phyloP scores from a whole-genome alignment of 371 early-diverging fungal species.

The Mortierella sp. region DNA sequence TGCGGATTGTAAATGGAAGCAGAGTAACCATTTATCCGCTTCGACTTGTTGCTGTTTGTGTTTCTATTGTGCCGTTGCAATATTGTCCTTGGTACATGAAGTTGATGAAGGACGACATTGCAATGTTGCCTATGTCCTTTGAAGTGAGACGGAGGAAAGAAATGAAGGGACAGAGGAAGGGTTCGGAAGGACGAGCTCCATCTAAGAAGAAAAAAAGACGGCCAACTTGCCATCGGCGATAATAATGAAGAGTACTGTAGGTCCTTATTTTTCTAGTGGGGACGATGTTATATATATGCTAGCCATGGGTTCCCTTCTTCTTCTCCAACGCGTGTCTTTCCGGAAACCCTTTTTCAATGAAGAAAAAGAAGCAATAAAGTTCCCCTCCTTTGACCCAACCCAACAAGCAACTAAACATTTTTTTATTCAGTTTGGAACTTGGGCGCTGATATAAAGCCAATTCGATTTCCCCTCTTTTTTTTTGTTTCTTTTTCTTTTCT shows the following conservation, averaged over 20 bases:
- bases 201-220: not conserved
- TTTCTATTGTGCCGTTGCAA: not conserved
- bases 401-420: not conserved
- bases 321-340: not conserved
- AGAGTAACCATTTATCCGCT: not conserved
- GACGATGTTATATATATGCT: not conserved
- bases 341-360: not conserved
- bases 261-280: not conserved
- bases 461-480: not conserved
- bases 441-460: not conserved
- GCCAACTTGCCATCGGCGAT: not conserved
- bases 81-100: too few relatives aligned
- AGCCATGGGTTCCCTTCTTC: not conserved
- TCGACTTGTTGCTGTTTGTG: constrained; percentile 1
- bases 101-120: too few relatives aligned
- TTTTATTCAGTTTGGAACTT: not conserved
- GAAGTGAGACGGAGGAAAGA: not conserved
- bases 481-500: constrained; percentile 6
- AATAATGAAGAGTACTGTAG: not conserved
- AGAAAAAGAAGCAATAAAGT: not conserved
- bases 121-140: too few relatives aligned
- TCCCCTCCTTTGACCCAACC: not conserved
- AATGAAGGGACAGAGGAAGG: not conserved
- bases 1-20: not conserved
- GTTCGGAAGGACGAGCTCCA: constrained; percentile 1